Evolutionary conservation across 1,284 basidiomycete genomes (phyloP).

Genomic region (Ustilago vetiveriae): DNA sequence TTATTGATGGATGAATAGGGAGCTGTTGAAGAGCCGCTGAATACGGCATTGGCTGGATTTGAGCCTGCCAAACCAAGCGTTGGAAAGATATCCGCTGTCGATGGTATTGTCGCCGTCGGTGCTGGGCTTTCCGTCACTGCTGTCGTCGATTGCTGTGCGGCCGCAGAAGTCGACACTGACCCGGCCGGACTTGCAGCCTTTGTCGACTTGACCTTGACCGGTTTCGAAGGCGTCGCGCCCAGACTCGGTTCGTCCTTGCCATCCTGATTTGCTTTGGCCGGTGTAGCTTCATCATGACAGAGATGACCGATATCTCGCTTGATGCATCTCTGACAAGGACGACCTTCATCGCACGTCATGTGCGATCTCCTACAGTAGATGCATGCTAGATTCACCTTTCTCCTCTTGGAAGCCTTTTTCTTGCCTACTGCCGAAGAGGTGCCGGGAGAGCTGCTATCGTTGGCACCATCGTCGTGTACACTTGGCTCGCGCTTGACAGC

Average conservation of each 20-base stretch:
- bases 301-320: conserved; percentile 69
- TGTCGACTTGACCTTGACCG: not conserved
- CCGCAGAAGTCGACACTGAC: not conserved
- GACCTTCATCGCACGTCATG: conserved; percentile 70
- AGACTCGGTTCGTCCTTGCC: not conserved
- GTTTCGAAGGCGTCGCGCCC: conserved; percentile 18
- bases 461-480: conserved; percentile 8
- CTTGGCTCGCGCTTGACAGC: conserved; percentile 21
- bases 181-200: not conserved
- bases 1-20: conserved; percentile 35
- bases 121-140: not conserved
- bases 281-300: conserved; percentile 55
- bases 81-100: conserved; percentile 21
- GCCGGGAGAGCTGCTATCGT: conserved; percentile 6
- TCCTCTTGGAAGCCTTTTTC: conserved; percentile 51
- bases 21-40: conserved; percentile 18
- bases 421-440: conserved; percentile 5
- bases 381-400: conserved; percentile 73
- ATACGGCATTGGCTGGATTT: conserved; percentile 3
- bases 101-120: not conserved
- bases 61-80: conserved; percentile 14
- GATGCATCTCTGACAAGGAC: conserved; percentile 68
- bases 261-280: conserved; percentile 23
- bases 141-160: not conserved
- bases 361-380: conserved; percentile 91